phyloP scores from a whole-genome alignment of 2,329 filamentous ascomycete species.

The Botrytis pseudocinerea region DNA sequence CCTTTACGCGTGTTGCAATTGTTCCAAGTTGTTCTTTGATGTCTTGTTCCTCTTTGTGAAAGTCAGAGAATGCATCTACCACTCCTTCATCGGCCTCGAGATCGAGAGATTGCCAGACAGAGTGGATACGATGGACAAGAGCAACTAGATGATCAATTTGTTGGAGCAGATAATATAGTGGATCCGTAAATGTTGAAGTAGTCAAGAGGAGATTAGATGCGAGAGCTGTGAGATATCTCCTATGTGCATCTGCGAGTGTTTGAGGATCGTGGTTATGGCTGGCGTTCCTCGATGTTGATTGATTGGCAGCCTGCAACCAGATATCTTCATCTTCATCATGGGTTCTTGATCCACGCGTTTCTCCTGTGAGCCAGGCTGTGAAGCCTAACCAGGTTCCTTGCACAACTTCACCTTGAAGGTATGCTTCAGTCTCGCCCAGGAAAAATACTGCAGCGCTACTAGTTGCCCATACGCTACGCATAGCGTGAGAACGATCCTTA shows the following conservation, averaged over 20 bases:
- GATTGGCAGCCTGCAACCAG: slow-evolving; percentile 43
- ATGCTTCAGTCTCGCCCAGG: slow-evolving; percentile 81
- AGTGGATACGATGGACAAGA: slow-evolving; percentile 72
- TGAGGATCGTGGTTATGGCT: slow-evolving; percentile 71
- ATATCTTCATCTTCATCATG: slow-evolving; percentile 44
- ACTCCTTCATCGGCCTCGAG: slow-evolving; percentile 81
- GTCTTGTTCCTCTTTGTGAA: slow-evolving; percentile 70
- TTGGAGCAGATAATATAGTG: slow-evolving; percentile 65
- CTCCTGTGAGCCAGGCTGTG: slow-evolving; percentile 65
- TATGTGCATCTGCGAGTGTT: slow-evolving; percentile 76
- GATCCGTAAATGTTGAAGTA: slow-evolving; percentile 60
- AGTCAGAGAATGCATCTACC: slow-evolving; percentile 71
- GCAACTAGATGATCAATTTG: slow-evolving; percentile 82
- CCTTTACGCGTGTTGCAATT: slow-evolving; percentile 65
- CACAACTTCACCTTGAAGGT: slow-evolving; percentile 88
- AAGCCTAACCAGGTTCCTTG: slow-evolving; percentile 80
- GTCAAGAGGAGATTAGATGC: slow-evolving; percentile 66
- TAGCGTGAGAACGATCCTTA: slow-evolving; percentile 61
- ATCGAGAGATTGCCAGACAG: slow-evolving; percentile 75
- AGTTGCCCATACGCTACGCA: slow-evolving; percentile 88
- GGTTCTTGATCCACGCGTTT: slow-evolving; percentile 23
- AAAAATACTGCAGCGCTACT: slow-evolving; percentile 86
- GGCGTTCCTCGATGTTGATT: slow-evolving; percentile 32
- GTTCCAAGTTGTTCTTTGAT: slow-evolving; percentile 64
- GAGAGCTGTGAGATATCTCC: slow-evolving; percentile 71